Conservation (phyloP, 768 basidiomycete genomes). For the Xerocomellus dryophilus region DNA sequence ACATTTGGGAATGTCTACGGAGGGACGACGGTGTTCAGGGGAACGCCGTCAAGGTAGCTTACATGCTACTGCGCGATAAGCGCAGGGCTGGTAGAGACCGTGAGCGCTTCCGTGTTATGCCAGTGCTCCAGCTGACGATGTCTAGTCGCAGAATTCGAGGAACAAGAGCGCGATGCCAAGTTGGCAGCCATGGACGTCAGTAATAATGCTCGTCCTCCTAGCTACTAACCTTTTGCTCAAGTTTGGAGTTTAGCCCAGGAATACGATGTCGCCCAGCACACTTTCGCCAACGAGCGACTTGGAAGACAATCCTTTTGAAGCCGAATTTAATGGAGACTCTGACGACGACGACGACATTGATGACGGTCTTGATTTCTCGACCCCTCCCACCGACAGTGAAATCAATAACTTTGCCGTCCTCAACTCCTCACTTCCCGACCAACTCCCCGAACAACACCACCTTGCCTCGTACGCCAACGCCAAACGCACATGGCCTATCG, state of each 20-base stretch:
- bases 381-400: slow-evolving; percentile 36
- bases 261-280: slow-evolving; percentile 61
- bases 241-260: slow-evolving; percentile 52
- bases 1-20: slow-evolving; percentile 83
- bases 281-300: slow-evolving; percentile 63
- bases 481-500: slow-evolving; percentile 36
- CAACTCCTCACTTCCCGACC: slow-evolving; percentile 75
- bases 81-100: slow-evolving; percentile 77
- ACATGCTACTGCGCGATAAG: slow-evolving; percentile 90
- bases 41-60: slow-evolving; percentile 95
- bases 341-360: slow-evolving; percentile 58
- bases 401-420: slow-evolving; percentile 80
- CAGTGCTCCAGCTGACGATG: slow-evolving; percentile 14
- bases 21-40: slow-evolving; percentile 82
- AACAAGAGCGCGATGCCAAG: slow-evolving; percentile 82
- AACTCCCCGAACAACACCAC: slow-evolving; percentile 63
- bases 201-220: slow-evolving; percentile 23
- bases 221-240: slow-evolving; percentile 6
- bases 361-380: slow-evolving; percentile 48
- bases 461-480: slow-evolving; percentile 65
- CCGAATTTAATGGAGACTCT: slow-evolving; percentile 51
- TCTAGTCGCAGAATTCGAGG: slow-evolving; percentile 72
- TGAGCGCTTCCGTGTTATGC: slow-evolving; percentile 41
- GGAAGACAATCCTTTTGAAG: slow-evolving; percentile 79
- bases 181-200: slow-evolving; percentile 78